phyloP scores from a whole-genome alignment of 2,329 filamentous ascomycete species.

The Verticillium albo-atrum region DNA sequence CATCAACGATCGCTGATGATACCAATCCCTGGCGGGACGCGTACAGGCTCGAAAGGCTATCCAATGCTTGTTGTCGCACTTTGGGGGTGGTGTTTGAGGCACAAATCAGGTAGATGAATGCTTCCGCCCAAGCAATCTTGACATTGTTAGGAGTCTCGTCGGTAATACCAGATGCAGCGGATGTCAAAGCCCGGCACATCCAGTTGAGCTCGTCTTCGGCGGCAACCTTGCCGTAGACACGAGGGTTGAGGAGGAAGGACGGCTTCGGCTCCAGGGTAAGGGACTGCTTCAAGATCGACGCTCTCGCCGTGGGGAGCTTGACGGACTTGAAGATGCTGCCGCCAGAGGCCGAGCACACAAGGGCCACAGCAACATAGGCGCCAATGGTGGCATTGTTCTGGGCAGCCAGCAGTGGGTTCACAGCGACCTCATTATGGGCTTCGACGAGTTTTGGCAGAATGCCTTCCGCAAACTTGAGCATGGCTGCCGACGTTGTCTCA shows the following conservation, averaged over 20 bases:
- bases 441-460: slow-evolving; percentile 55
- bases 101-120: slow-evolving; percentile 74
- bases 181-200: slow-evolving; percentile 66
- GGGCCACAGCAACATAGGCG: slow-evolving; percentile 68
- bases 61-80: slow-evolving; percentile 59
- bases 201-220: slow-evolving; percentile 73
- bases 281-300: slow-evolving; percentile 58
- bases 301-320: slow-evolving; percentile 35
- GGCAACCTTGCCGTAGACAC: slow-evolving; percentile 77
- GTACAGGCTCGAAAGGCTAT: slow-evolving; percentile 63
- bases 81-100: slow-evolving; percentile 55
- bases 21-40: slow-evolving; percentile 51
- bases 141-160: slow-evolving; percentile 42
- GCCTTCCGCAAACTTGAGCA: slow-evolving; percentile 48
- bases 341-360: slow-evolving; percentile 45
- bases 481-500: slow-evolving; percentile 19
- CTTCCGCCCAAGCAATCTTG: slow-evolving; percentile 75
- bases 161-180: slow-evolving; percentile 51
- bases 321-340: slow-evolving; percentile 41
- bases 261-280: slow-evolving; percentile 72
- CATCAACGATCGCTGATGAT: slow-evolving; percentile 60
- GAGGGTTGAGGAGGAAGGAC: slow-evolving; percentile 80
- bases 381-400: slow-evolving; percentile 80
- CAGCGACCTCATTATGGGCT: slow-evolving; percentile 70
- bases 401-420: slow-evolving; percentile 73